Percentiles rank a stretch among this genome's conserved stretches.
These are phyloP conservation scores for Citrus inodora DNA, from an alignment of 345 rosid species.

Conservation along the genomic window DNA sequence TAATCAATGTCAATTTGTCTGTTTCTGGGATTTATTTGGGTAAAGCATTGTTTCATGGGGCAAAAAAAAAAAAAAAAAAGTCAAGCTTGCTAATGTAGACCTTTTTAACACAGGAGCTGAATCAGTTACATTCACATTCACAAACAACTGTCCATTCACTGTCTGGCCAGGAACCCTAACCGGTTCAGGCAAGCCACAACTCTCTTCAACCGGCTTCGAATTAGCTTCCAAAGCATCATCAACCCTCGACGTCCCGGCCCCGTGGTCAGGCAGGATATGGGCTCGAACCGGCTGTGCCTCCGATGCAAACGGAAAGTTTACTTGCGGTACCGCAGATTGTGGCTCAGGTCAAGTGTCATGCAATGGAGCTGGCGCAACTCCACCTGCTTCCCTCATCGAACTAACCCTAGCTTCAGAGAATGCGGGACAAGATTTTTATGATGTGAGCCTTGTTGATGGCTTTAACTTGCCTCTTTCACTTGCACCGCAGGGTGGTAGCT, in stretches of 20 bases:
- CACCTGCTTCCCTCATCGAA: conserved; percentile 46
- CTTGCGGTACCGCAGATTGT: conserved; percentile 48
- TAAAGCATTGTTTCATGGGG: not conserved
- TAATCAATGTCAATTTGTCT: no score
- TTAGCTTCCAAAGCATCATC: conserved; percentile 29
- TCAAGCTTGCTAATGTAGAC: not conserved
- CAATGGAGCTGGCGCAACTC: conserved; percentile 22
- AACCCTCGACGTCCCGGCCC: conserved; percentile 5
- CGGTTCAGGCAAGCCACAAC: not conserved
- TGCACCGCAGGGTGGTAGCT: conserved; percentile 28
- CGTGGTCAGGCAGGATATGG: conserved; percentile 55
- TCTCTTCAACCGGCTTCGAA: conserved; percentile 48
- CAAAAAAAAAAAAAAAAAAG: no score
- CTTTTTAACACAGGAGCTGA: conserved; percentile 11
- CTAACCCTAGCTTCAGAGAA: conserved; percentile 18
- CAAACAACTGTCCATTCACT: conserved; percentile 44
- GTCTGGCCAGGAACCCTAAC: conserved; percentile 48
- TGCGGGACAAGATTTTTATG: conserved; percentile 36
- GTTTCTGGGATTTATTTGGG: not conserved
- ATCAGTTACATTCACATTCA: conserved; percentile 34
- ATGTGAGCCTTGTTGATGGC: conserved; percentile 45
- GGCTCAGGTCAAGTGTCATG: conserved; percentile 44
- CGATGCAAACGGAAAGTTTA: conserved; percentile 25
- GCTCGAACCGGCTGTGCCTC: conserved; percentile 43
- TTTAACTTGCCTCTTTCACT: conserved; percentile 38